Evolutionary conservation across 768 basidiomycete genomes (phyloP).

Genomic region (Scleroderma citrinum): DNA sequence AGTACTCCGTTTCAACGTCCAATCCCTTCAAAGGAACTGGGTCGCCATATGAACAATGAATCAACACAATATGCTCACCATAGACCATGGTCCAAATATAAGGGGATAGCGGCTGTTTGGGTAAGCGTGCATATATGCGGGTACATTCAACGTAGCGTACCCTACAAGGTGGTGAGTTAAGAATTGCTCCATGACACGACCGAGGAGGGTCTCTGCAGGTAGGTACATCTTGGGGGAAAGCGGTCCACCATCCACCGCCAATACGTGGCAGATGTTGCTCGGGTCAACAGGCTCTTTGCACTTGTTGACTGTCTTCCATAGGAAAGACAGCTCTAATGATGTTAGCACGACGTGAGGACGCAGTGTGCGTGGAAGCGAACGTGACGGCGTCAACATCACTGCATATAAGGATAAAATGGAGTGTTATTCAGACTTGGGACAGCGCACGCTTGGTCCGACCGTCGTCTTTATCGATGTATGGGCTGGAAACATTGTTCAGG

Average conservation of each 20-base stretch:
- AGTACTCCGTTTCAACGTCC: conserved; percentile 44
- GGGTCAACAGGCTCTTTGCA: conserved; percentile 5
- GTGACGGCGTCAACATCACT: conserved; percentile 39
- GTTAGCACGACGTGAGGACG: conserved; percentile 27
- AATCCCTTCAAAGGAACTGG: conserved; percentile 41
- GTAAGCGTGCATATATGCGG: conserved; percentile 9
- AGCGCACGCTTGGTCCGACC: conserved; percentile 36
- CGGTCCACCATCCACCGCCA: conserved; percentile 36
- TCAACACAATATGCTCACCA: conserved; percentile 35
- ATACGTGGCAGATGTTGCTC: conserved; percentile 24
- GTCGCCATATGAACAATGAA: conserved; percentile 1
- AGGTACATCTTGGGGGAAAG: conserved; percentile 53
- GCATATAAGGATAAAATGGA: conserved; percentile 8
- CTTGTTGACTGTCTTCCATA: conserved; percentile 27
- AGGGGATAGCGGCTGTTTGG: conserved; percentile 63
- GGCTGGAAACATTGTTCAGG: conserved; percentile 50
- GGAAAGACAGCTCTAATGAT: conserved; percentile 37
- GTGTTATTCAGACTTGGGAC: conserved; percentile 1
- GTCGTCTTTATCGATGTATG: conserved; percentile 42
- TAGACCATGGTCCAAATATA: conserved; percentile 65
- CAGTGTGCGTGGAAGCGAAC: conserved; percentile 25
- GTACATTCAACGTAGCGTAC: conserved; percentile 29
- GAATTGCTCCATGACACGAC: conserved; percentile 49
- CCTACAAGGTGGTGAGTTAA: conserved; percentile 53
- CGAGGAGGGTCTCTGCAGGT: conserved; percentile 47